Evolutionary conservation across 176 grass and related monocot species (phyloP).

Genomic region (Olyra latifolia): DNA sequence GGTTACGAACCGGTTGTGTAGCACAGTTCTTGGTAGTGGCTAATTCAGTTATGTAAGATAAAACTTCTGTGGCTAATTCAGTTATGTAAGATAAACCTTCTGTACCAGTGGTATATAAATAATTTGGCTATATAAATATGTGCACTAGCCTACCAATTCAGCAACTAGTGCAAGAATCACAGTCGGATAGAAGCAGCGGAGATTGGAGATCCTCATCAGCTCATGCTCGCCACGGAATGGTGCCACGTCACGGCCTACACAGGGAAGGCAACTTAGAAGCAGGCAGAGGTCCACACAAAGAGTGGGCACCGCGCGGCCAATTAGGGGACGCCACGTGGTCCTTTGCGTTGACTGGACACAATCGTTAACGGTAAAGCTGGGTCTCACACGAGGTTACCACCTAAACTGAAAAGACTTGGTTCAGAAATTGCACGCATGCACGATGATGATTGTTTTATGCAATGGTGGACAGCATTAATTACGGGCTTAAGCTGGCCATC

Average conservation of each 20-base stretch:
- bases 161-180: no score
- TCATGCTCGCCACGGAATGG: no score
- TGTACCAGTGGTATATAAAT: no score
- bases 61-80: no score
- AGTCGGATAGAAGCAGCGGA: no score
- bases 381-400: not conserved
- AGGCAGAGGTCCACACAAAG: not conserved
- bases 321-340: not conserved
- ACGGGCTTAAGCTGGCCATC: not conserved
- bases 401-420: not conserved
- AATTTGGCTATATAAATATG: no score
- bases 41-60: no score
- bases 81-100: no score
- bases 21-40: no score
- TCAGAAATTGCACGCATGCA: not conserved
- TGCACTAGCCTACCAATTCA: no score
- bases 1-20: no score
- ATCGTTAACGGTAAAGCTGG: not conserved
- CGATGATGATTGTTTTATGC: not conserved
- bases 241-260: not conserved
- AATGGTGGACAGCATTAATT: not conserved
- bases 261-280: not conserved
- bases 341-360: not conserved
- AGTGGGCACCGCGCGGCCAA: not conserved
- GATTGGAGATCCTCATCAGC: no score